Conservation (phyloP, 495 filamentous ascomycete genomes). For the Neurospora cerealis region DNA sequence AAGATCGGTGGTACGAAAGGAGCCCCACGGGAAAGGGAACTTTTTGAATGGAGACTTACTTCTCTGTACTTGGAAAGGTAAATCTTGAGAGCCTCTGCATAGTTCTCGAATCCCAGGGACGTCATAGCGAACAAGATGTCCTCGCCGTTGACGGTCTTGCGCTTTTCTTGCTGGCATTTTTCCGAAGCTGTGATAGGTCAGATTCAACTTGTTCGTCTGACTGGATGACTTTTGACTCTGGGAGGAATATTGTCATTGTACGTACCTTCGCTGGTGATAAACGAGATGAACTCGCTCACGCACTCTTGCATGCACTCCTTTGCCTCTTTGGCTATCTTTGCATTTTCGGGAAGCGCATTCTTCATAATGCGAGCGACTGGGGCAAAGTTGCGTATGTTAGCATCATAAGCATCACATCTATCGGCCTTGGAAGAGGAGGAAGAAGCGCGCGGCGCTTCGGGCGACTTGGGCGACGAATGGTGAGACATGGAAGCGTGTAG, state of each 20-base stretch:
- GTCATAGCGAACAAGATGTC: conserved; percentile 99
- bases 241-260: background rate
- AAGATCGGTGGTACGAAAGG: background rate
- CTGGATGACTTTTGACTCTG: conserved; percentile 16
- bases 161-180: conserved; percentile 98
- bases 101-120: conserved; percentile 97
- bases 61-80: conserved; percentile 97
- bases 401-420: conserved; percentile 50
- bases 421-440: conserved; percentile 33
- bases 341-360: conserved; percentile 89
- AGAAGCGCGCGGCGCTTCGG: conserved; percentile 29
- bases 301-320: conserved; percentile 99
- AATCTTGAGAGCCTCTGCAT: conserved; percentile 93
- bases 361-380: conserved; percentile 99
- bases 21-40: background rate
- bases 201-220: conserved; percentile 4
- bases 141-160: conserved; percentile 97
- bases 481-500: conserved; percentile 37
- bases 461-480: conserved; percentile 39
- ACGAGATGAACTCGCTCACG: conserved; percentile 99
- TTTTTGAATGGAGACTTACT: conserved; percentile 49
- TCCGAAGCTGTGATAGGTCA: conserved; percentile 67
- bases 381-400: conserved; percentile 83
- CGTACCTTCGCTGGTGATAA: conserved; percentile 96
- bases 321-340: conserved; percentile 98